These are phyloP conservation scores for Biscogniauxia sp. DNA, from an alignment of 2,329 filamentous ascomycete genomes.

Conservation along the genomic window DNA sequence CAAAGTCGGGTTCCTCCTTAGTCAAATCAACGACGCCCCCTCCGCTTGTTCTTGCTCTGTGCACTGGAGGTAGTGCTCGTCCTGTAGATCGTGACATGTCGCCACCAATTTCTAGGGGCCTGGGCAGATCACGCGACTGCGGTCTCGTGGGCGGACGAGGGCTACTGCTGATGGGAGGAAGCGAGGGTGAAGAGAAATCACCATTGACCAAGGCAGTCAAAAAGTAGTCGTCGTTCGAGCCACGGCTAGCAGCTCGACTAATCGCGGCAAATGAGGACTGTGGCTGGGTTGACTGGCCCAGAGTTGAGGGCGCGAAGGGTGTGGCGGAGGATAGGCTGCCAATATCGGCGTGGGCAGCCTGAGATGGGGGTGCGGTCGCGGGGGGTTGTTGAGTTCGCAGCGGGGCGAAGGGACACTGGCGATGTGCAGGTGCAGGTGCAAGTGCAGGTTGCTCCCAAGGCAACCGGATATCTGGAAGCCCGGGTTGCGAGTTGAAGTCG, in stretches of 20 bases:
- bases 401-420: constrained; percentile 5
- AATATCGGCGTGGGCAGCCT: constrained; percentile 1
- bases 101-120: constrained; percentile 16
- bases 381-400: constrained; percentile 9
- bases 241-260: constrained; percentile 2
- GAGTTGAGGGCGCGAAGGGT: constrained; percentile 5
- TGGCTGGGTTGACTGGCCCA: constrained; percentile 4
- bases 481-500: neutral
- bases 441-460: constrained; percentile 1
- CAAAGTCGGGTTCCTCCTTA: constrained; percentile 26
- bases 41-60: constrained; percentile 19
- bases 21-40: constrained; percentile 23
- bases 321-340: constrained; percentile 3
- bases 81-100: constrained; percentile 21
- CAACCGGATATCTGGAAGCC: neutral
- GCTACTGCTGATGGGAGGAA: constrained; percentile 27
- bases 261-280: neutral
- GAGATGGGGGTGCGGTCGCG: neutral
- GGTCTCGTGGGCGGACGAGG: constrained; percentile 15
- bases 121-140: constrained; percentile 13
- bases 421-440: neutral
- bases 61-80: constrained; percentile 7
- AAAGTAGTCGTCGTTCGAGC: constrained; percentile 22
- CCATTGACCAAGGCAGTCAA: constrained; percentile 20
- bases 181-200: constrained; percentile 31